Evolutionary conservation across 2,329 filamentous ascomycete genomes (phyloP), one percentile per base, ranked within the genome.

Genomic region (Alternaria ventricosa): DNA sequence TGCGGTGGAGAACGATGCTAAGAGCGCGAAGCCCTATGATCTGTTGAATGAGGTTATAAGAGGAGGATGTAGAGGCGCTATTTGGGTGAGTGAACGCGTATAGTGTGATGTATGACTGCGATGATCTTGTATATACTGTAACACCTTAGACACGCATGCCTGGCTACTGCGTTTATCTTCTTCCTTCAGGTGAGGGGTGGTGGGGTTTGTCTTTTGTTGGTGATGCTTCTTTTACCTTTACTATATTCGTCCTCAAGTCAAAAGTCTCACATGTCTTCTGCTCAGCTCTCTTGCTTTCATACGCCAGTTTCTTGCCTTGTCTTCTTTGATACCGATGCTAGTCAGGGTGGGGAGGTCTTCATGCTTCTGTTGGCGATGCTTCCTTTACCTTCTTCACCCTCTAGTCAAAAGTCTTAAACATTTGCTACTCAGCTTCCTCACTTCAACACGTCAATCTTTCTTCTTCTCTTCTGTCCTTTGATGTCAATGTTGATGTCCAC

Each of bases 1-100:
- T 82, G 96, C 96, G 0, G 91, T 99, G 20, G 91, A 96, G 78
- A 91, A 98, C 75, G 95, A 98, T 82, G 91, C 94, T 3, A 93
- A 96, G 80, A 89, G 94, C 81, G 96, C 96, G 6, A 88, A 90
- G 79, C 94, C 95, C 28, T 95, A 98, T 79, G 94, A 95, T 84
- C 82, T 97, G 59, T 83, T 99, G 66, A 97, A 94, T 0, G 92
- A 91, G 47, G 87, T 94, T 8, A 97, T 99, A 72, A 86, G 94
- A 57, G 88, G 92, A n/a, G 96, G 96, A 2, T 99, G 96, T 80
- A 87, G 92, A 66, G 91, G 93, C 0, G 96, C 96, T 0, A 99
- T 99, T 66, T 97, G 93, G 91, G 88, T 97, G 51, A 97, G 89
- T 76, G 92, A 95, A 83, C 87, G 86, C 69, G 87, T 61, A 0